Evolutionary conservation across 495 filamentous ascomycete genomes (phyloP).

Genomic region (Talaromyces thailandensis): DNA sequence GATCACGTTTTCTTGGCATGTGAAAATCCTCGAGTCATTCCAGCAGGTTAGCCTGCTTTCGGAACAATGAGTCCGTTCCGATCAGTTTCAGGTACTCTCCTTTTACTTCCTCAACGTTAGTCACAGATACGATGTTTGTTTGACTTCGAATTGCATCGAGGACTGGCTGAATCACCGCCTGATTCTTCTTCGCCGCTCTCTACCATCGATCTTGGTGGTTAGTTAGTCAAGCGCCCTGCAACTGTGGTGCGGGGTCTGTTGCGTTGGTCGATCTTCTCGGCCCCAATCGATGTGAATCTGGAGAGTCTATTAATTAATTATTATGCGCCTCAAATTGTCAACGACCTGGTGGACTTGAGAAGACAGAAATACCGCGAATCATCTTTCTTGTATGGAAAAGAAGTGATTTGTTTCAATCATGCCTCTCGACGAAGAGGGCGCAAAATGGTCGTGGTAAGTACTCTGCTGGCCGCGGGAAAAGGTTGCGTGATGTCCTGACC

Average conservation of each 20-base stretch:
- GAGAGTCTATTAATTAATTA: not conserved
- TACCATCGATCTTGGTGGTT: not conserved
- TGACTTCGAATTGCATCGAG: not conserved
- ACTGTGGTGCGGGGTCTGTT: not conserved
- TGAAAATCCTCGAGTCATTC: not conserved
- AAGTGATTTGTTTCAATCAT: conserved; percentile 16
- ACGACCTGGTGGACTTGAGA: not conserved
- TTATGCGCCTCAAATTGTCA: not conserved
- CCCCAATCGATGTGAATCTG: not conserved
- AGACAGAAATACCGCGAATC: not conserved
- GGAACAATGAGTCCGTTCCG: not conserved
- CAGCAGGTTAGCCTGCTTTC: not conserved
- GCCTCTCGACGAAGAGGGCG: conserved; percentile 39
- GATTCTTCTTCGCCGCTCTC: not conserved
- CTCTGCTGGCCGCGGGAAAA: not conserved
- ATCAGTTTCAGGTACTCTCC: not conserved
- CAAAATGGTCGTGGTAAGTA: conserved; percentile 45
- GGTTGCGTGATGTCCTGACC: not conserved
- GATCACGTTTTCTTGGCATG: conserved; percentile 1
- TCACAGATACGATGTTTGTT: not conserved
- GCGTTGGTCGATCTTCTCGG: not conserved
- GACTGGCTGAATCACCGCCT: not conserved
- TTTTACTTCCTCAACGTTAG: not conserved
- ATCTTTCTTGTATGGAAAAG: not conserved
- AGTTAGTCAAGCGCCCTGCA: not conserved